Evolutionary conservation across 306 rosid genomes (phyloP), one percentile per base, ranked within the genome.

Genomic region (Glycine latifolia): DNA sequence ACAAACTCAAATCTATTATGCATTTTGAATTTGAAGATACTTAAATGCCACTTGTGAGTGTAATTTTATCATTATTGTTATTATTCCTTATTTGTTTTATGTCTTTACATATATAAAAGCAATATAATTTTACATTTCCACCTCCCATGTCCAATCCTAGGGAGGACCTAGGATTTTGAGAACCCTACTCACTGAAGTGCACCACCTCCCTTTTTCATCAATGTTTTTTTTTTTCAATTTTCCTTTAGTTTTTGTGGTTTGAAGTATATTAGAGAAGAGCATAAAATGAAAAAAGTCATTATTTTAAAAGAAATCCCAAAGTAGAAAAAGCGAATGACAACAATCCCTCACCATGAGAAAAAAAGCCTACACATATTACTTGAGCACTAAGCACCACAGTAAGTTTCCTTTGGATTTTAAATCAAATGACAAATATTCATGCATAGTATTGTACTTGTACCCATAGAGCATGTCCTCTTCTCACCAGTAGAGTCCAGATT

Each of bases 331-430:
- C 49, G 44, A 66, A 62, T 76, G 78, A 73, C 47, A 65, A 75
- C 71, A 78, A 76, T 84, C 88, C 87, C 89, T 86, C 86, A 83
- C 41, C 83, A 86, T 65, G 11, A 71, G 33, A 68, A 35, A 47
- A 43, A 79, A 50, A 75, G 78, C 50, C 73, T 50, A 81, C 49
- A 67, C 49, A 67, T 61, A 68, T 68, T 78, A 58, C 88, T 71
- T 10, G 86, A 79, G 77, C 54, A 37, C 41, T 37, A 76, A 53
- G 60, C 85, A 76, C 81, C 84, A 71, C 49, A 75, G 70, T 68
- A 74, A 52, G 84, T 53, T 9, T 78, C 77, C 75, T 56, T 74
- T 77, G 73, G 78, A 77, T 74, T 83, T 67, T 70, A 67, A 53
- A 73, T 46, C 50, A 81, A 58, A 66, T 33, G 55, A 71, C 47